These are phyloP conservation scores for Tolypocladium paradoxum DNA, from an alignment of 2,329 filamentous ascomycete species.

Conservation along the genomic window DNA sequence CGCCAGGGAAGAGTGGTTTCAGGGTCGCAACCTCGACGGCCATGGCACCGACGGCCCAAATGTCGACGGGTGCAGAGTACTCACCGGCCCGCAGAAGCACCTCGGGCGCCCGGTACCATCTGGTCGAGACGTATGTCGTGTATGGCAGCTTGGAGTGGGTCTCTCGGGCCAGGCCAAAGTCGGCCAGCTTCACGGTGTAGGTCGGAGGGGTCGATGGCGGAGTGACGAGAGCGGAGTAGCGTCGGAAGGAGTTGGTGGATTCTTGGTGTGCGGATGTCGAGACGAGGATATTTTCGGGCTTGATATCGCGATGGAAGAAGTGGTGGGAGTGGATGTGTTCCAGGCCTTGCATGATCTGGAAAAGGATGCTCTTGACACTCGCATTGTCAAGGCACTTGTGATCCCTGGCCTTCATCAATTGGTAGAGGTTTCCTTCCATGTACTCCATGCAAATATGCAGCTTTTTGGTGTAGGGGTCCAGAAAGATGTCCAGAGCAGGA, in stretches of 20 bases:
- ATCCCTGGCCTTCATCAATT: conserved; percentile 96
- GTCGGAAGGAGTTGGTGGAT: conserved; percentile 71
- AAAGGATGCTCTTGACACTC: conserved; percentile 95
- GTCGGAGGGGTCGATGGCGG: conserved; percentile 87
- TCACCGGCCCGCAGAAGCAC: conserved; percentile 88
- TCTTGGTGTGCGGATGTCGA: conserved; percentile 83
- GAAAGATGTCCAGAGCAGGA: conserved; percentile 95
- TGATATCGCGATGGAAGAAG: conserved; percentile 99
- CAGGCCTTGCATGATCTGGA: conserved; percentile 90
- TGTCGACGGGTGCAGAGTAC: conserved; percentile 95
- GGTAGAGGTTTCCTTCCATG: conserved; percentile 98
- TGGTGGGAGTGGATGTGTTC: conserved; percentile 95
- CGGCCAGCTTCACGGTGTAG: conserved; percentile 96
- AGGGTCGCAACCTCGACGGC: conserved; percentile 94
- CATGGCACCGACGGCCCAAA: conserved; percentile 98
- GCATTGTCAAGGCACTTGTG: conserved; percentile 85
- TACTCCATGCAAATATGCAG: conserved; percentile 99
- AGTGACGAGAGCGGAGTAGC: conserved; percentile 88
- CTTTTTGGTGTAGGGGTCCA: conserved; percentile 91
- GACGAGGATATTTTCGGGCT: conserved; percentile 96
- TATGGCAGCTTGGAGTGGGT: conserved; percentile 94
- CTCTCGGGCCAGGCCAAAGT: conserved; percentile 94
- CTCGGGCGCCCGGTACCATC: conserved; percentile 96
- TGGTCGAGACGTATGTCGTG: conserved; percentile 94
- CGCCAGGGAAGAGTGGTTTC: conserved; percentile 92